Evolutionary conservation across 352 stramenopile species (phyloP).

Genomic region (Pythium oligandrum): DNA sequence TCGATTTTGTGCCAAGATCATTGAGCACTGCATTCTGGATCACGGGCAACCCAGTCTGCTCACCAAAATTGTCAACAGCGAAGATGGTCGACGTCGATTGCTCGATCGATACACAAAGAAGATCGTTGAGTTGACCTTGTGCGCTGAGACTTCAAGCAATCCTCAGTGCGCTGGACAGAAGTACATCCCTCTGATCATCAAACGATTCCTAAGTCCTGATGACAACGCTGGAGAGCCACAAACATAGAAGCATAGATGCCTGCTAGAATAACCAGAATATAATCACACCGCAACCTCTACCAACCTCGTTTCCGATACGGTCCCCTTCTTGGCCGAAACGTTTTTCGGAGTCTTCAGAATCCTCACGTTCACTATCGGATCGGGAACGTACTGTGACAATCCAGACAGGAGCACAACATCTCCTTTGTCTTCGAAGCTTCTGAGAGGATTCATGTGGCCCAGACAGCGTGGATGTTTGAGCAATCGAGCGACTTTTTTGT

Average conservation of each 20-base stretch:
- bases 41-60: conserved; percentile 3
- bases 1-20: conserved; percentile 7
- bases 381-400: too few species aligned
- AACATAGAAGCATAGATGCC: not conserved
- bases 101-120: conserved; percentile 10
- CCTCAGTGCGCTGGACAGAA: conserved; percentile 6
- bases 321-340: not conserved
- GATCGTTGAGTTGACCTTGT: conserved; percentile 5
- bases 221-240: not conserved
- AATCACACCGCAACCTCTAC: not conserved
- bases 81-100: conserved; percentile 1
- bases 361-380: not conserved
- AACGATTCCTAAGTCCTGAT: conserved; percentile 4
- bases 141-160: conserved; percentile 9
- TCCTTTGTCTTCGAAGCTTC: too few species aligned
- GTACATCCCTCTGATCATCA: conserved; percentile 2
- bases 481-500: too few species aligned
- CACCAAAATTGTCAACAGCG: conserved; percentile 7
- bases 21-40: conserved; percentile 8
- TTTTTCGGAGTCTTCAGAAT: not conserved
- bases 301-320: not conserved
- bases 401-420: too few species aligned
- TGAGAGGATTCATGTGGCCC: too few species aligned
- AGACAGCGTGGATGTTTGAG: too few species aligned
- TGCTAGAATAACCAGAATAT: not conserved